A percentile compares a stretch with the other conserved stretches of the same genome.
phyloP scores from a whole-genome alignment of 2,329 filamentous ascomycete species.

The Fusarium newnesense region DNA sequence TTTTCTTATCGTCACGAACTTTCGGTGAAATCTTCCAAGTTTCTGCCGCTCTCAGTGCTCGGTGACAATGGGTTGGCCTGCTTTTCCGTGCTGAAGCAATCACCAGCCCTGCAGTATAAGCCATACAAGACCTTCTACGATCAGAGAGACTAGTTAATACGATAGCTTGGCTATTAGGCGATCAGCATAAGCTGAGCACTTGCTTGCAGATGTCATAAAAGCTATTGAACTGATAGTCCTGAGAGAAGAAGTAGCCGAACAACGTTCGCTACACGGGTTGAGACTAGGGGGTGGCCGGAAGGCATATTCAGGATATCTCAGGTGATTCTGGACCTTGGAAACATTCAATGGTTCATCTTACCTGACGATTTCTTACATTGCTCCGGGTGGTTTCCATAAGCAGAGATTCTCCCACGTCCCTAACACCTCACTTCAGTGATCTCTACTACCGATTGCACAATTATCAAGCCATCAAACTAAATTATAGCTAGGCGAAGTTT shows the following conservation, averaged over 20 bases:
- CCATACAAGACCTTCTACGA: accelerated
- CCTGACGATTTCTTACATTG: not conserved
- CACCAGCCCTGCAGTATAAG: not conserved
- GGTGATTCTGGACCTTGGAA: accelerated
- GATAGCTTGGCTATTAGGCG: accelerated
- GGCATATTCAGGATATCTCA: too few relatives aligned
- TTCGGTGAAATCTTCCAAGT: not conserved
- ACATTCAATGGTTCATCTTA: accelerated
- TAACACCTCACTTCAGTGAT: not conserved
- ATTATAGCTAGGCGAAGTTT: accelerated
- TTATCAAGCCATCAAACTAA: accelerated
- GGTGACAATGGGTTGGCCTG: too few relatives aligned
- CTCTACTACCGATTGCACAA: not conserved
- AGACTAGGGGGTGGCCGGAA: accelerated
- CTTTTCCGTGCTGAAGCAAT: not conserved
- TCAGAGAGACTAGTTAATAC: accelerated
- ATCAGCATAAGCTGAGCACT: not conserved
- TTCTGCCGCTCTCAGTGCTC: not conserved
- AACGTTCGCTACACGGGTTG: accelerated
- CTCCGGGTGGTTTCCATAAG: too few relatives aligned
- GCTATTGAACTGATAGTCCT: not conserved
- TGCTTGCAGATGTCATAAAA: not conserved
- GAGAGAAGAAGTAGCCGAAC: not conserved
- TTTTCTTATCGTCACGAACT: too few relatives aligned
- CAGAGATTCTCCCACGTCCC: not conserved